These are phyloP conservation scores for Lunasporangiospora selenospora DNA, from an alignment of 192 early-diverging fungal species.

Conservation along the genomic window DNA sequence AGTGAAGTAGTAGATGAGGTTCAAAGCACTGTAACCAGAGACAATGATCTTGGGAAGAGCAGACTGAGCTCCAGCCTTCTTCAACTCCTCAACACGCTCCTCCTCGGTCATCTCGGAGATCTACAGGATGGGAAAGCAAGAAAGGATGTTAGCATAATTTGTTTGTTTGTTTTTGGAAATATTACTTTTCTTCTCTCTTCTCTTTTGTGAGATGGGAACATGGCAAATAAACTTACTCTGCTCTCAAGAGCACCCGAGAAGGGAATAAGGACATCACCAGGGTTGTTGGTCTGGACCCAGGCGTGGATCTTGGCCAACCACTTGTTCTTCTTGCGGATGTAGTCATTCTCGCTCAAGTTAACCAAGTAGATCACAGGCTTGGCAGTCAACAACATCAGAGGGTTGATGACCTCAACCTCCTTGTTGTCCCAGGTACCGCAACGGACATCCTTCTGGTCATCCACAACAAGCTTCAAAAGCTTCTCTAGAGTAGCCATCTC, in stretches of 20 bases:
- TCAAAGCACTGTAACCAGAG: conserved; percentile 87
- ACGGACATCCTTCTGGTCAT: conserved; percentile 85
- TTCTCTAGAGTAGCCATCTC: conserved; percentile 72
- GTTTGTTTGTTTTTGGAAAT: no score
- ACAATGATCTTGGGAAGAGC: conserved; percentile 91
- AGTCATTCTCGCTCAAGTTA: conserved; percentile 92
- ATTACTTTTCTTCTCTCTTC: background rate
- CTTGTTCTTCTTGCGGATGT: conserved; percentile 94
- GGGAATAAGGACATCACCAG: conserved; percentile 90
- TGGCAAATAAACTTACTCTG: conserved; percentile 52
- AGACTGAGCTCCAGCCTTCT: conserved; percentile 69
- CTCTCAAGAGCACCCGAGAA: conserved; percentile 88
- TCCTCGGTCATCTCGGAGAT: conserved; percentile 53
- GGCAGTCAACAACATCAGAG: conserved; percentile 86
- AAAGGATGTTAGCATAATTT: background rate
- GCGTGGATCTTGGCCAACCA: conserved; percentile 89
- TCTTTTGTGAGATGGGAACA: no score
- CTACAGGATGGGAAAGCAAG: conserved; percentile 9
- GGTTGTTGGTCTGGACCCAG: conserved; percentile 93
- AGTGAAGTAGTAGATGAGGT: conserved; percentile 95
- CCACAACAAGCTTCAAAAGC: conserved; percentile 79
- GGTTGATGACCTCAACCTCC: conserved; percentile 91
- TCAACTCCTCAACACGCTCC: conserved; percentile 66
- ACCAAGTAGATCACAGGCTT: conserved; percentile 96
- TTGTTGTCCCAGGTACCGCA: conserved; percentile 90